A percentile compares a stretch with the other conserved stretches of the same genome.
These are phyloP conservation scores for Sporisorium scitamineum DNA, from an alignment of 1,284 basidiomycete genomes.

Conservation along the genomic window DNA sequence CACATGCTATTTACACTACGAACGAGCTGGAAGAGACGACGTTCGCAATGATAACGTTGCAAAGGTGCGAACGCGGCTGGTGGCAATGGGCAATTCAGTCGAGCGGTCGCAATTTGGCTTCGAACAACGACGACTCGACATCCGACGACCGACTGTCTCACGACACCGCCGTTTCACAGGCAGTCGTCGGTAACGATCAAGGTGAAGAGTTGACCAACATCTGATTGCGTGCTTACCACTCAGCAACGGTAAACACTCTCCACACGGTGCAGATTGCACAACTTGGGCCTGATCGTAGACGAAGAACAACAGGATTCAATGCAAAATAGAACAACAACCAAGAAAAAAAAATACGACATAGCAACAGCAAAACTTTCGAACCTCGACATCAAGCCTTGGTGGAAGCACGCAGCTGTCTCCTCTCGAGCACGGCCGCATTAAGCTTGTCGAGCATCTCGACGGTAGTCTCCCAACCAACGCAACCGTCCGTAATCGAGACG, in stretches of 20 bases:
- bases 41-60: too few relatives aligned
- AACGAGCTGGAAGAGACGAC: neutral
- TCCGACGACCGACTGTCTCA: neutral
- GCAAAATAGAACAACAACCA: neutral
- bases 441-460: slow-evolving; percentile 68
- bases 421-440: slow-evolving; percentile 61
- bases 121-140: neutral
- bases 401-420: slow-evolving; percentile 16
- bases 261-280: neutral
- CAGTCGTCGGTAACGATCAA: too few relatives aligned
- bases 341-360: neutral
- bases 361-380: neutral
- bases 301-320: neutral
- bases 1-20: neutral
- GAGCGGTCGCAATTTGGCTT: too few relatives aligned
- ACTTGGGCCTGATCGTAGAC: neutral
- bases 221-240: neutral
- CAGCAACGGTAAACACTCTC: neutral
- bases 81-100: too few relatives aligned
- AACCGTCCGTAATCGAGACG: slow-evolving; percentile 73
- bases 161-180: neutral
- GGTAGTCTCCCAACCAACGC: slow-evolving; percentile 90
- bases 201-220: too few relatives aligned
- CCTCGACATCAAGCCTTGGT: slow-evolving; percentile 18
- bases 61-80: too few relatives aligned